Base-by-base conservation (phyloP, 352 stramenopile species). In the Phytophthora pini region DNA sequence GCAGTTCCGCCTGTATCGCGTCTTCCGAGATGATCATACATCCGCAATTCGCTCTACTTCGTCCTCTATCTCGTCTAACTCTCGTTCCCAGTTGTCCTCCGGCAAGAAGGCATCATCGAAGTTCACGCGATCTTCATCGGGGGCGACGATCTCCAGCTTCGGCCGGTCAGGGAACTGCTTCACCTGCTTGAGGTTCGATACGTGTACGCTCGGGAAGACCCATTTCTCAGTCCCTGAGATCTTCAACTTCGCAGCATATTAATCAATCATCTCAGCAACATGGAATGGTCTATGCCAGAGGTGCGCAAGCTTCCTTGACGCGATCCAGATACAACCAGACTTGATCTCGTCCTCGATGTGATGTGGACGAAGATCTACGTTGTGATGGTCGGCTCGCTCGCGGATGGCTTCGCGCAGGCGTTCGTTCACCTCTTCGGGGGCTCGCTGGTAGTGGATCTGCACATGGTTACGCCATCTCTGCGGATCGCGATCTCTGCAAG, bases 131-230 rank as follows among this genome's bases (percentile, higher is more conserved):
- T 17, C 17, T 17, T 17, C 17, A 17, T 17, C 17, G 17, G 17
- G 17, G 17, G 17, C 17, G 17, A 17, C 17, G 17, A 17, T 17
- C 17, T 17, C 17, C 17, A 17, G 17, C 9, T 41, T 9, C 2
- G 39, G 27, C 0, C 24, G 39, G 10, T 59, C 52, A 4, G 52
- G 47, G 15, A 44, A 52, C 9, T 47, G 4, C 1, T 39, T 2
- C 0, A 68, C 29, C 0, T 22, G 26, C 50, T 80, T 74, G 0
- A 76, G 29, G 36, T 65, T 55, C 22, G 61, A 64, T 0, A 77
- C 10, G 31, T 80, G 64, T 0, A 75, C 65, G 34, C 59, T 51
- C 0, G 60, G 72, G 36, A 68, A 69, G 0, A 80, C 8, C 0
- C 49, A 8, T 17, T 77, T 73, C 4, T 29, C 13, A 0, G 52